phyloP scores from a whole-genome alignment of 805 yeast species.

The Hemisphaericaspora nanyangensis region DNA sequence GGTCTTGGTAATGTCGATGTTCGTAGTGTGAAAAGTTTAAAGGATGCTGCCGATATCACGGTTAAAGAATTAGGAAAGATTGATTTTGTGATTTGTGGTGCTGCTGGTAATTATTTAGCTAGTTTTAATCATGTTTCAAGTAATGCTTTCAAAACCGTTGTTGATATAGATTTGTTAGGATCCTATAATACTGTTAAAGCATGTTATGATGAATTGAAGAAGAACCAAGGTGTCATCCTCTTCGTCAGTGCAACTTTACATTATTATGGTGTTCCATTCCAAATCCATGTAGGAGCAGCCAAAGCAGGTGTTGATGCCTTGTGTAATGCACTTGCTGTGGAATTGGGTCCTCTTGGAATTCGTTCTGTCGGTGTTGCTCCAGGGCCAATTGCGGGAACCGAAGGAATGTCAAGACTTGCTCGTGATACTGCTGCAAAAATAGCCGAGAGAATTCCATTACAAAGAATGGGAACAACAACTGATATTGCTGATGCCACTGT shows the following conservation, averaged over 20 bases:
- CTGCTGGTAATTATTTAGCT: constrained; percentile 40
- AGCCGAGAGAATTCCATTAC: constrained; percentile 52
- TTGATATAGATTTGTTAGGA: constrained; percentile 38
- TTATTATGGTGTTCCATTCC: constrained; percentile 49
- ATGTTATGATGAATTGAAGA: constrained; percentile 31
- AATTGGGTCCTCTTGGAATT: constrained; percentile 85
- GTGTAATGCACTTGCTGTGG: constrained; percentile 79
- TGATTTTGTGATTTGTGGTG: constrained; percentile 43
- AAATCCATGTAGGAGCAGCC: constrained; percentile 88
- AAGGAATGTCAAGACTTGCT: constrained; percentile 69
- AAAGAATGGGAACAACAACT: constrained; percentile 60
- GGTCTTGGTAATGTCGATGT: constrained; percentile 75
- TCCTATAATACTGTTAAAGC: constrained; percentile 42
- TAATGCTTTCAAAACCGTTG: constrained; percentile 39
- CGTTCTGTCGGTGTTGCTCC: constrained; percentile 86
- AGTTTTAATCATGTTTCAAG: constrained; percentile 42
- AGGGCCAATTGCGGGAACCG: constrained; percentile 82
- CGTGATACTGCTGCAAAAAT: not conserved
- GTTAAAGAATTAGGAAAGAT: constrained; percentile 40
- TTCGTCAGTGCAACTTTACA: constrained; percentile 43
- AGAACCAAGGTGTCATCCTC: constrained; percentile 44
- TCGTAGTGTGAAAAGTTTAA: constrained; percentile 55
- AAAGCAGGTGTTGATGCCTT: constrained; percentile 95
- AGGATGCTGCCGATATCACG: constrained; percentile 59
- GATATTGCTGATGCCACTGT: constrained; percentile 89